phyloP scores from a whole-genome alignment of 192 early-diverging fungal genomes.

The Backusella parvicylindrica region DNA sequence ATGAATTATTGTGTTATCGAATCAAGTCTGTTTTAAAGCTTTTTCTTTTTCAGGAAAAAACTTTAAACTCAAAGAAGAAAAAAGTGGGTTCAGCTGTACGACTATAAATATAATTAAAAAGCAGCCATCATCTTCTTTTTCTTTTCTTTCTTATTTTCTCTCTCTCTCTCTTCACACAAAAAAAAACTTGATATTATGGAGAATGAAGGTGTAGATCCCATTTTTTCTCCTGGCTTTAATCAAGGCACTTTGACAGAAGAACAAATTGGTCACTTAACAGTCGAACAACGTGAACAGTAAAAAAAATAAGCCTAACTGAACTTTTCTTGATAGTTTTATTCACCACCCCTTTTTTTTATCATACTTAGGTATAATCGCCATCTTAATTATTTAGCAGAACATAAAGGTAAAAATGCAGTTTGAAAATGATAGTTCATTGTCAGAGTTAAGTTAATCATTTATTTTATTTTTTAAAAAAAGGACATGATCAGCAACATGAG shows the following conservation, averaged over 20 bases:
- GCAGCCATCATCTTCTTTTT: background rate
- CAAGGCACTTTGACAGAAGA: constrained; percentile 3
- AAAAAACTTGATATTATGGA: background rate
- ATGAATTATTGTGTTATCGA: too few species aligned
- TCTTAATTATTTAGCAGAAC: constrained; percentile 2
- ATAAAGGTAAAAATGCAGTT: constrained; percentile 7
- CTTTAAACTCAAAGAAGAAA: background rate
- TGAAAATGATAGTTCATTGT: background rate
- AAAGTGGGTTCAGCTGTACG: background rate
- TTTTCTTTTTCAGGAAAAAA: background rate
- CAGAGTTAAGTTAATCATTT: background rate
- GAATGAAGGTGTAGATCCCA: background rate
- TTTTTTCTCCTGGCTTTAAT: constrained; percentile 1
- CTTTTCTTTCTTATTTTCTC: background rate
- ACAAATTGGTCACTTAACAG: background rate
- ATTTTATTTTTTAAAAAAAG: constrained; percentile 22
- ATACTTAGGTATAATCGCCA: background rate
- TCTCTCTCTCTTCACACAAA: background rate
- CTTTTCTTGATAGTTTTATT: background rate
- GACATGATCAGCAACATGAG: constrained; percentile 52
- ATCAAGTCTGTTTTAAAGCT: too few species aligned
- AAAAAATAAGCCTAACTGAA: too few species aligned
- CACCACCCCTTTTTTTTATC: background rate
- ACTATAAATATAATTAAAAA: background rate
- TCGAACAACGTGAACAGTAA: constrained; percentile 5